These are phyloP conservation scores for Microbotryum silenes-acaulis DNA, from an alignment of 1,284 basidiomycete genomes.

Conservation along the genomic window DNA sequence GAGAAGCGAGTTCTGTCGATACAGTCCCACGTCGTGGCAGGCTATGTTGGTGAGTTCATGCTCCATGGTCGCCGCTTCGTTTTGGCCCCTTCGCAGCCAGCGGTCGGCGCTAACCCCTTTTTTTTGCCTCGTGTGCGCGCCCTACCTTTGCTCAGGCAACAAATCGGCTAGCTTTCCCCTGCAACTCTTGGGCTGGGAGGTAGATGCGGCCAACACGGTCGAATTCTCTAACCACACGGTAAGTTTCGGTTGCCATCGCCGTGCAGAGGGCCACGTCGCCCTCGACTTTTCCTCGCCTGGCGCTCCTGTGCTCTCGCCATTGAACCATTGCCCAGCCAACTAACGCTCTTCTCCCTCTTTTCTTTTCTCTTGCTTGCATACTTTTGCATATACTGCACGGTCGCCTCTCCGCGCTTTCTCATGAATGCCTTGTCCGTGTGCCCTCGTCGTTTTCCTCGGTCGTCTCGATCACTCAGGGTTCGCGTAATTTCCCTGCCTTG, in stretches of 20 bases:
- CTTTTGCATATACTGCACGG: neutral
- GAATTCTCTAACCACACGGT: conserved; percentile 84
- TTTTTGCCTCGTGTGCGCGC: neutral
- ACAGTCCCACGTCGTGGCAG: conserved; percentile 88
- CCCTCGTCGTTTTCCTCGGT: neutral
- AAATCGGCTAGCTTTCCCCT: conserved; percentile 86
- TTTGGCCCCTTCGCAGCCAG: no score
- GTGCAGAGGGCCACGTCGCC: neutral
- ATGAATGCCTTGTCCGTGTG: no score
- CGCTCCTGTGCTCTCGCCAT: neutral
- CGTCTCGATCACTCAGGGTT: conserved; percentile 14
- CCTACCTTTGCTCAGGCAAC: conserved; percentile 48
- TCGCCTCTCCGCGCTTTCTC: no score
- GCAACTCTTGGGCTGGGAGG: conserved; percentile 90
- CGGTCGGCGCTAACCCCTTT: neutral
- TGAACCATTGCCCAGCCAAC: neutral
- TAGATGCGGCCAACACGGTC: conserved; percentile 93
- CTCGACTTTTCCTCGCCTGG: neutral
- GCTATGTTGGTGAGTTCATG: conserved; percentile 74
- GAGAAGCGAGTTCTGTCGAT: conserved; percentile 50
- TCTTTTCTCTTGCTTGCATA: neutral
- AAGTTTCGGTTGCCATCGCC: conserved; percentile 28
- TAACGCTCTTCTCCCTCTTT: neutral
- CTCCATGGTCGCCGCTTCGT: neutral
- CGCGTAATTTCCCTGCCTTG: conserved; percentile 12